These are phyloP conservation scores for Epichloe sibirici DNA, from an alignment of 2,329 filamentous ascomycete genomes.

Conservation along the genomic window DNA sequence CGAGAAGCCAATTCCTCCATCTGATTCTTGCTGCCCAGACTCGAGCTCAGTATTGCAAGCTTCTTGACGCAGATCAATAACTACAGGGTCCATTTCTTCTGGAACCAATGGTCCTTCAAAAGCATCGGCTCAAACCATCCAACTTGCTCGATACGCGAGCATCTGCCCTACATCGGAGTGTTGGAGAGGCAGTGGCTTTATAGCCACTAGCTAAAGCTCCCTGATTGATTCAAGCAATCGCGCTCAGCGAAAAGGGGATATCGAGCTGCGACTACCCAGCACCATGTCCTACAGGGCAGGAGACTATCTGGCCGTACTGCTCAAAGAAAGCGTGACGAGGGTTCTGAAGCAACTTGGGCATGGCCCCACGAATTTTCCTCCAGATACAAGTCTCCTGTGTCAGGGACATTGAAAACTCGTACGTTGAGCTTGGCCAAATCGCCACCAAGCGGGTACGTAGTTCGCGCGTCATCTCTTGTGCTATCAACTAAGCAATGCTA, in stretches of 20 bases:
- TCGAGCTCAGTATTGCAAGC: too few relatives aligned
- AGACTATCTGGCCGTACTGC: background rate
- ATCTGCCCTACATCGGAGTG: background rate
- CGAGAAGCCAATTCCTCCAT: slow-evolving; percentile 34
- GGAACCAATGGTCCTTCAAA: too few relatives aligned
- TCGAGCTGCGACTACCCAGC: background rate
- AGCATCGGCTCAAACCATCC: too few relatives aligned
- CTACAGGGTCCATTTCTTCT: too few relatives aligned
- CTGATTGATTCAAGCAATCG: background rate
- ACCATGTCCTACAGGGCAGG: background rate
- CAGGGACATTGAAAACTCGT: background rate
- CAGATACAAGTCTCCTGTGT: background rate
- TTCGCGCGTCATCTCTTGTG: too few relatives aligned
- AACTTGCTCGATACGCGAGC: background rate
- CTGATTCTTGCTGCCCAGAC: slow-evolving; percentile 18
- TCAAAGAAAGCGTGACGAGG: background rate
- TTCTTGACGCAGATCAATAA: too few relatives aligned
- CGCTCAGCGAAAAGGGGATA: background rate
- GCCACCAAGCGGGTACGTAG: background rate
- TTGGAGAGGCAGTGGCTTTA: background rate
- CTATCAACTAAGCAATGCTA: too few relatives aligned
- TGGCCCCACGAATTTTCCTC: background rate
- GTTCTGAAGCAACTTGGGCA: background rate
- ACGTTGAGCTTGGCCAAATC: background rate
- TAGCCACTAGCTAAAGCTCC: background rate